Conservation (phyloP, 2,329 filamentous ascomycete genomes). For the Pseudogymnoascus pannorum region DNA sequence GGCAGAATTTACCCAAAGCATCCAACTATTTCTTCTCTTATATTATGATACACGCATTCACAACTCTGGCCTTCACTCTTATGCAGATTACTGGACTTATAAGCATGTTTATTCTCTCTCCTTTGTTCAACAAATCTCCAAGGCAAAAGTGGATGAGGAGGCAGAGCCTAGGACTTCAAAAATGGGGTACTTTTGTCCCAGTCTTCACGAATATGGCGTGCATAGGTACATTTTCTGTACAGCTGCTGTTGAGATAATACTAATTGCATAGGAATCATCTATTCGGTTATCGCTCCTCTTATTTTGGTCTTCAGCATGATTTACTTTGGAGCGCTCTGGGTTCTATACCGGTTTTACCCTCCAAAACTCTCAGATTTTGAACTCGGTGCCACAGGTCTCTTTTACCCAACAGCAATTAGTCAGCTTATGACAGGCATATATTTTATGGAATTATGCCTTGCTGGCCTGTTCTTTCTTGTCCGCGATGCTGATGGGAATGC, state of each 20-base stretch:
- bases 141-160: slow-evolving; percentile 13
- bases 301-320: slow-evolving; percentile 17
- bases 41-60: slow-evolving; percentile 17
- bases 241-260: too few relatives aligned
- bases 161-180: neutral
- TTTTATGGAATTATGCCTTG: slow-evolving; percentile 11
- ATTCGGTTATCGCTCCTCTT: slow-evolving; percentile 19
- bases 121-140: slow-evolving; percentile 11
- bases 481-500: neutral
- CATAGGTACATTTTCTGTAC: slow-evolving; percentile 21
- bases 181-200: slow-evolving; percentile 15
- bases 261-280: slow-evolving; percentile 18
- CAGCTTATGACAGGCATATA: slow-evolving; percentile 12
- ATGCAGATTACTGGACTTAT: slow-evolving; percentile 13
- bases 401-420: slow-evolving; percentile 5
- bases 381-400: neutral
- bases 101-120: slow-evolving; percentile 15
- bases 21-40: slow-evolving; percentile 23
- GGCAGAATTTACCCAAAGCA: slow-evolving; percentile 17
- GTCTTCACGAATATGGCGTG: slow-evolving; percentile 16
- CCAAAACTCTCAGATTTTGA: neutral
- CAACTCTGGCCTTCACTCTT: slow-evolving; percentile 13
- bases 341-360: slow-evolving; percentile 13
- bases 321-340: slow-evolving; percentile 17
- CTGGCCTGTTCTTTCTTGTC: slow-evolving; percentile 11